Evolutionary conservation across 2,329 filamentous ascomycete genomes (phyloP).

Genomic region (Talaromyces sp.): DNA sequence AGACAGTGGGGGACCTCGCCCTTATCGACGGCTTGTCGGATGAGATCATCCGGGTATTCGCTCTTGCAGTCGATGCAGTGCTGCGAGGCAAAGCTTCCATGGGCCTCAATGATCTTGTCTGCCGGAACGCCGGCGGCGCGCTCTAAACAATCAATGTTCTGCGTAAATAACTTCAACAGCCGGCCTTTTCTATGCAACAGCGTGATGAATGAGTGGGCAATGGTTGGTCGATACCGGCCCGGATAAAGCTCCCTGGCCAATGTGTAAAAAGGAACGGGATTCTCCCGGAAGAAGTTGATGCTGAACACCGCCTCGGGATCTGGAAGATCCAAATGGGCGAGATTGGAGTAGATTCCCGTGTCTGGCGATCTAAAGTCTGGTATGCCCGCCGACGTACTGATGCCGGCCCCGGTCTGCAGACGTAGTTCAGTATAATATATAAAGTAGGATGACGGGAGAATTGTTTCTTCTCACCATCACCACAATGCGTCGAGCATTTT

Average conservation of each 20-base stretch:
- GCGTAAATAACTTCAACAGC: conserved; percentile 83
- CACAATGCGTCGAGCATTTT: conserved; percentile 63
- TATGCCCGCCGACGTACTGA: conserved; percentile 50
- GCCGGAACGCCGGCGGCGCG: conserved; percentile 75
- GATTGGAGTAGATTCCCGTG: conserved; percentile 84
- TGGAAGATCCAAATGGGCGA: conserved; percentile 77
- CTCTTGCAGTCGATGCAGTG: conserved; percentile 82
- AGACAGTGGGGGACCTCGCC: conserved; percentile 67
- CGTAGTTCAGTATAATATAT: conserved; percentile 4
- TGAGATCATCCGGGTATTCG: conserved; percentile 64
- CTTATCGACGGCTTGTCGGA: conserved; percentile 62
- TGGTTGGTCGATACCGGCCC: conserved; percentile 78
- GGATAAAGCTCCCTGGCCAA: conserved; percentile 90
- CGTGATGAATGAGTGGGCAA: conserved; percentile 83
- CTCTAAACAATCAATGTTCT: conserved; percentile 97
- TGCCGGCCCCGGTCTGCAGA: conserved; percentile 70
- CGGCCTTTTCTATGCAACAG: conserved; percentile 74
- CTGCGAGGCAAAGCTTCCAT: conserved; percentile 89
- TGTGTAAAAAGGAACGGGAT: conserved; percentile 86
- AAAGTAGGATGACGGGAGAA: neutral
- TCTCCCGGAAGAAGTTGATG: conserved; percentile 76
- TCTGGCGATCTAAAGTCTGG: conserved; percentile 82
- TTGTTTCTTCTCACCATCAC: conserved; percentile 58
- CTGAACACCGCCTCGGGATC: conserved; percentile 93
- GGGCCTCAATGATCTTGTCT: conserved; percentile 82